Percentiles rank a stretch among this genome's conserved stretches.
These are phyloP conservation scores for Fusarium longipes DNA, from an alignment of 2,329 filamentous ascomycete genomes.

Conservation along the genomic window DNA sequence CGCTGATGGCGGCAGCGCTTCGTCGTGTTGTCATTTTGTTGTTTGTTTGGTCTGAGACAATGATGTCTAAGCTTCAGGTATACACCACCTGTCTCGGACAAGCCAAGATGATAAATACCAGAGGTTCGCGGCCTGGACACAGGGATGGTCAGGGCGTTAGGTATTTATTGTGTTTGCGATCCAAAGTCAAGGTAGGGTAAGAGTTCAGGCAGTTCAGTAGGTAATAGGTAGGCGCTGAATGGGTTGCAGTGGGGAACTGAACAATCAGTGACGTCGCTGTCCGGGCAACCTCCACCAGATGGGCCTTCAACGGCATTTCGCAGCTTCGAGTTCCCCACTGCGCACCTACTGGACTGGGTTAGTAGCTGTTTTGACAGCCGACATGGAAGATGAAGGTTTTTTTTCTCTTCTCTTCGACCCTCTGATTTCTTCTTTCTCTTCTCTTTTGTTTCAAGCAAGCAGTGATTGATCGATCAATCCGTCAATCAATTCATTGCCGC, in stretches of 20 bases:
- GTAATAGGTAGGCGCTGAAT: not conserved
- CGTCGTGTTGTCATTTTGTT: slow-evolving; percentile 42
- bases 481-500: slow-evolving; percentile 10
- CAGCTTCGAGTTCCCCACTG: slow-evolving; percentile 12
- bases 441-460: slow-evolving; percentile 2
- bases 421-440: slow-evolving; percentile 1
- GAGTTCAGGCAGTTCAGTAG: not conserved
- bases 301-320: slow-evolving; percentile 6
- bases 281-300: slow-evolving; percentile 42
- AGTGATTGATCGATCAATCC: slow-evolving; percentile 1
- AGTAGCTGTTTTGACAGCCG: slow-evolving; percentile 22
- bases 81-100: slow-evolving; percentile 15
- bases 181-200: slow-evolving; percentile 1
- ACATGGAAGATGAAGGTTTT: slow-evolving; percentile 29
- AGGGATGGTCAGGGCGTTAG: not conserved
- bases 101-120: not conserved
- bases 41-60: slow-evolving; percentile 5
- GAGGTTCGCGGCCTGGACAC: slow-evolving; percentile 5
- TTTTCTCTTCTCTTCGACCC: not conserved
- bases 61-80: not conserved
- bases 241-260: slow-evolving; percentile 12
- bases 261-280: slow-evolving; percentile 47
- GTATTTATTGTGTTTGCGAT: slow-evolving; percentile 25
- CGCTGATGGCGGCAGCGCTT: slow-evolving; percentile 29
- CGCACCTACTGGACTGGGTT: slow-evolving; percentile 24